These are phyloP conservation scores for Erodium chrysanthum DNA, from an alignment of 441 rosid species.

Conservation along the genomic window DNA sequence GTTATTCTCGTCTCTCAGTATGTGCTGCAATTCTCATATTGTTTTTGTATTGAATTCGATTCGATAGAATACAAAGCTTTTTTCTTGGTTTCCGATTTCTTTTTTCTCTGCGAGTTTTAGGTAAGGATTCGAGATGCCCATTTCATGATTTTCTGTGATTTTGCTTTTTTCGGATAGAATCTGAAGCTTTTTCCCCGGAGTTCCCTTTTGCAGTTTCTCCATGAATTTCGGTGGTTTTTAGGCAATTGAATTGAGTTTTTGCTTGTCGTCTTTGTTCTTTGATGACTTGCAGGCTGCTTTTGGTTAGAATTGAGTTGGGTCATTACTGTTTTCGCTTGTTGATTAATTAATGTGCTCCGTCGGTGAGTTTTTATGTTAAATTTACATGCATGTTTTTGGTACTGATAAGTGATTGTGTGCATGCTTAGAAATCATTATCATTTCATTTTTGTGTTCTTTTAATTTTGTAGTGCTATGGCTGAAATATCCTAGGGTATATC, in stretches of 20 bases:
- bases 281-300: neutral
- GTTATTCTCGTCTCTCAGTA: neutral
- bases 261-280: neutral
- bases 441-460: neutral
- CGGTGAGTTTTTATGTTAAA: neutral
- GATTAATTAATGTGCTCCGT: neutral
- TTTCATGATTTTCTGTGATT: constrained; percentile 3
- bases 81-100: neutral
- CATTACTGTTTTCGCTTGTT: neutral
- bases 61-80: neutral
- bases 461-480: neutral
- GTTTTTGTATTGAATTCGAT: constrained; percentile 5
- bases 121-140: constrained; percentile 9
- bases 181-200: neutral
- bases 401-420: neutral
- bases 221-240: constrained; percentile 1
- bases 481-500: neutral
- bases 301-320: constrained; percentile 4
- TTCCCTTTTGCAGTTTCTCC: neutral
- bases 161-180: constrained; percentile 1
- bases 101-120: constrained; percentile 1
- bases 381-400: neutral
- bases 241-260: neutral
- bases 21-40: neutral
- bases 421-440: neutral